Conservation (phyloP, 139 green algal species). For the Chlorella ohadii region DNA sequence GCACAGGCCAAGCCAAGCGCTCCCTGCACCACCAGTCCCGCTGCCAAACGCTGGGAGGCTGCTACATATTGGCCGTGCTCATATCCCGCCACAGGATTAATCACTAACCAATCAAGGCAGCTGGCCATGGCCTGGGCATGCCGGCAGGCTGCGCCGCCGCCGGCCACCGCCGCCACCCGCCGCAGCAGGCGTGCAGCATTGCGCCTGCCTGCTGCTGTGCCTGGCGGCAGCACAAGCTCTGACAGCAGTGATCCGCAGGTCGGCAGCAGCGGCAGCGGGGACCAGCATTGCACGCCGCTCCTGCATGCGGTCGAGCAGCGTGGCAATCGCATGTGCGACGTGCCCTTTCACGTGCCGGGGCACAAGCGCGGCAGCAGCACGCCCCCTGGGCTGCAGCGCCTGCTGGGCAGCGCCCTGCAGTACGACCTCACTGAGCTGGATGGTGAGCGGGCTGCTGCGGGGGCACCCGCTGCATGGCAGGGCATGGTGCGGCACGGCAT, state of each 20-base stretch:
- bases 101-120: too few relatives aligned
- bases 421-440: constrained; percentile 89
- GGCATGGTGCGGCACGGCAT: not conserved
- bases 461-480: not conserved
- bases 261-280: not conserved
- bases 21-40: too few relatives aligned
- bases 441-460: constrained; percentile 34
- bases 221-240: not conserved
- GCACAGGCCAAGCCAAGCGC: too few relatives aligned
- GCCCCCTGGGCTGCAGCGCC: constrained; percentile 27
- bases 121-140: not conserved
- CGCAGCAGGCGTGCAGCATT: not conserved
- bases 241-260: not conserved
- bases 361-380: constrained; percentile 71
- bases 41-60: too few relatives aligned
- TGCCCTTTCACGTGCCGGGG: constrained; percentile 84
- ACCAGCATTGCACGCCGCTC: constrained; percentile 47
- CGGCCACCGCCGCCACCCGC: not conserved
- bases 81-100: too few relatives aligned
- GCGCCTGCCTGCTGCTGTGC: not conserved
- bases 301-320: constrained; percentile 64
- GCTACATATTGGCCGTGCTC: too few relatives aligned
- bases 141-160: not conserved
- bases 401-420: constrained; percentile 34
- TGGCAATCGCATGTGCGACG: constrained; percentile 43